Base-by-base conservation (phyloP, 169 alveolate genomes). In the Plasmodium relictum region DNA sequence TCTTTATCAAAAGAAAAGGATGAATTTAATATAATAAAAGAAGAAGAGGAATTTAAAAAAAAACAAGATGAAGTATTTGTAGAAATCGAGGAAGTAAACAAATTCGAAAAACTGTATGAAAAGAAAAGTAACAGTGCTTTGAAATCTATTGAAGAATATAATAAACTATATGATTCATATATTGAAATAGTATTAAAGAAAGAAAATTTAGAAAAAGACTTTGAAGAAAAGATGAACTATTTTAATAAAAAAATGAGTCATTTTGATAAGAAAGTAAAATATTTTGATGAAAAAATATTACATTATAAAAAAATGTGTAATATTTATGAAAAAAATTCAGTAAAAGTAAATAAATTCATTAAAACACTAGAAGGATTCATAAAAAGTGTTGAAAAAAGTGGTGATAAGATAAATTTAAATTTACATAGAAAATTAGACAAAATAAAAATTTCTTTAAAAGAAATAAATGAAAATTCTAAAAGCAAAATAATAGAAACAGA, bases 241-340 rank as follows among this genome's bases (percentile, higher is more conserved):
- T 22, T 76, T 56, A 63, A 76, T 37, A 65, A 8, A 1, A 62
- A 48, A 12, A 65, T 76, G 2, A 31, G 14, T 7, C 41, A 0
- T 4, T 68, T 41, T 39, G 37, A 52, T 22, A 62, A 66, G 61
- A 68, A 80, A 22, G 73, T 44, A 10, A 42, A 65, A 18, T 66
- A 80, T 52, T 80, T 80, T 18, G 69, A 52, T 2, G 63, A 80
- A 4, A 80, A 66, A 66, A 63, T 80, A 65, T 42, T 3, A 50
- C 62, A 80, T 45, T 66, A 80, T 44, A 66, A 66, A 80, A 45
- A 24, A 14, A 22, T 80, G 44, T 80, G 80, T 66, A 24, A 39
- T 18, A 16, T 26, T n/a, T 52, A 80, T 44, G 71, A 48, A 20
- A 44, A 70, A 44, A 63, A 18, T 12, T 6, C 14, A 52, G 18